These are phyloP conservation scores for Cercospora sesami DNA, from an alignment of 2,329 filamentous ascomycete genomes.

Conservation along the genomic window DNA sequence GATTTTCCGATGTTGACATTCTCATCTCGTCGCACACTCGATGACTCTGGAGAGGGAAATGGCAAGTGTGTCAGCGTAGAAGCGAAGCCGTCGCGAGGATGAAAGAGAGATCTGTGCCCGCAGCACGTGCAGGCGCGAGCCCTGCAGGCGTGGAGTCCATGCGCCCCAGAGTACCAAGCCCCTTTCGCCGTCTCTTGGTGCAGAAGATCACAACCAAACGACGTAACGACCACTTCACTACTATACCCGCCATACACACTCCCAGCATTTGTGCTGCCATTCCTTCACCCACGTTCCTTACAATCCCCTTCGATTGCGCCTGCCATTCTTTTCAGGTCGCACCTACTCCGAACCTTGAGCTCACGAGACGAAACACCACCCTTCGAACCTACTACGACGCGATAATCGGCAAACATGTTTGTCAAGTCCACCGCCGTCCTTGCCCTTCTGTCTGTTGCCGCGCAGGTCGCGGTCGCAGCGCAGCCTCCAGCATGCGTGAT, in stretches of 20 bases:
- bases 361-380: not conserved
- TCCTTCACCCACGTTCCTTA: constrained; percentile 11
- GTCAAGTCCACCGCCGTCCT: constrained; percentile 47
- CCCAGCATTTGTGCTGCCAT: constrained; percentile 16
- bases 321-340: constrained; percentile 15
- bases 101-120: not conserved
- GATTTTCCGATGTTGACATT: not conserved
- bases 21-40: not conserved
- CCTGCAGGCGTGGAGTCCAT: not conserved
- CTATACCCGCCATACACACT: not conserved
- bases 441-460: constrained; percentile 48
- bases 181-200: constrained; percentile 2
- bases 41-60: not conserved
- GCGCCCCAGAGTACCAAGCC: constrained; percentile 4
- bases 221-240: not conserved
- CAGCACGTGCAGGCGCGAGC: not conserved
- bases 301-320: constrained; percentile 12
- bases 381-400: constrained; percentile 3
- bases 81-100: not conserved
- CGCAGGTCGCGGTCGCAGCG: constrained; percentile 45
- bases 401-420: constrained; percentile 42
- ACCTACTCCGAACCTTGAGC: not conserved
- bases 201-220: constrained; percentile 1
- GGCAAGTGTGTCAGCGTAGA: not conserved
- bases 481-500: constrained; percentile 53